Percentiles rank a stretch among this genome's conserved stretches.
These are phyloP conservation scores for Purshia tridentata DNA, from an alignment of 306 rosid species.

Conservation along the genomic window DNA sequence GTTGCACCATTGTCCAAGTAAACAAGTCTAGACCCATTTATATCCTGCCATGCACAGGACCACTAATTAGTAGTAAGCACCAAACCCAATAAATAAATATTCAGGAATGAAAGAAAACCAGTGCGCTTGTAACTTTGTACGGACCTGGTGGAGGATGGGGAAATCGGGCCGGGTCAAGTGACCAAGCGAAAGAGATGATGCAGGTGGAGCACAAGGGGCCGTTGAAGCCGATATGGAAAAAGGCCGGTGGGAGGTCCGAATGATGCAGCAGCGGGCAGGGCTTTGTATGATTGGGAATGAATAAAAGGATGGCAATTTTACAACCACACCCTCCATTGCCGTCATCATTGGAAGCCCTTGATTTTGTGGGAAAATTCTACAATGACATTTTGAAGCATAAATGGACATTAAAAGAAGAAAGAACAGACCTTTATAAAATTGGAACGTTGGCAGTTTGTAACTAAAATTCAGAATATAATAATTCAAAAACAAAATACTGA, in stretches of 20 bases:
- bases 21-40: constrained; percentile 85
- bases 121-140: background rate
- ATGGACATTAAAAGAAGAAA: no score
- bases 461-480: no score
- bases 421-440: no score
- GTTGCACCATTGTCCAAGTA: constrained; percentile 97
- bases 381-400: no score
- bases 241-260: constrained; percentile 3
- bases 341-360: background rate
- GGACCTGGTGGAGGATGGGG: constrained; percentile 69
- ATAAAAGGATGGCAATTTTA: constrained; percentile 17
- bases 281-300: constrained; percentile 14
- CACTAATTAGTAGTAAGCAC: background rate
- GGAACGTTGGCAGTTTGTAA: no score
- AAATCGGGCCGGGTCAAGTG: constrained; percentile 54
- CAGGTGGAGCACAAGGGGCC: constrained; percentile 19
- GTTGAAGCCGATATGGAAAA: constrained; percentile 41
- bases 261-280: background rate
- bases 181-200: constrained; percentile 45
- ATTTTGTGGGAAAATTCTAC: no score
- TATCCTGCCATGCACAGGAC: constrained; percentile 51
- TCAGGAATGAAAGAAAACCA: no score
- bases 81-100: no score
- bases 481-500: no score
- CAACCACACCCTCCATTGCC: constrained; percentile 24